Evolutionary conservation across 2,329 filamentous ascomycete genomes (phyloP), one percentile per base, ranked within the genome.

Genomic region (Phialocephala sp.): DNA sequence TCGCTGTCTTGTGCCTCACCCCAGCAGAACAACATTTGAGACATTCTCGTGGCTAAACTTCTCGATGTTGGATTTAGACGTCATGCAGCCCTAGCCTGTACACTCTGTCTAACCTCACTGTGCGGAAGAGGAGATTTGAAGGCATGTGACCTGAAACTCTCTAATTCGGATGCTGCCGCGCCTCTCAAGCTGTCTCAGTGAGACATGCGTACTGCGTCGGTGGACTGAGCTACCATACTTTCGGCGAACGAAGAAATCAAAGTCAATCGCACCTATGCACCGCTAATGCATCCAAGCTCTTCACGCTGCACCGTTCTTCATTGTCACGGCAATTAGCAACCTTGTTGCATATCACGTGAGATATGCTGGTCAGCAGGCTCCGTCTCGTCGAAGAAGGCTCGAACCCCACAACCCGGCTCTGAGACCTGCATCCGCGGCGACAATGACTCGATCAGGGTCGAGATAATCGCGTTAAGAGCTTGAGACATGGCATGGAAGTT

Each of bases 401-500:
- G 50, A 54, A 32, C 50, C 50, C 50, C 50, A 54, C 50, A 54
- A 54, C 32, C 50, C 50, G 50, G 50, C 12, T 15, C 24, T 54
- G 50, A 54, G 50, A 54, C 32, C 32, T 63, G 60, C 60, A 22
- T 63, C 60, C 60, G 37, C 52, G 60, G n/a, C 22, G 47, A 9
- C 47, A 62, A 62, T 62, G 60, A 56, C 60, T 61, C 59, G 59
- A 39, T 61, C 54, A 61, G 41, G 32, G 58, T 54, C n/a, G 59
- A 61, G 20, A 61, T 6, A 52, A n/a, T 47, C 58, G 39, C n/a
- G 36, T 43, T 39, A 32, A 32, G 27, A 6, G 6, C 27, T 32
- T 41, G 43, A 52, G 41, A 45, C 39, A n/a, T 60, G 58, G 41
- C 12, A 61, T 15, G 32, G 41, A 37, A 52, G 58, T 32, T 27